These are phyloP conservation scores for Xylaria acuta DNA, from an alignment of 495 filamentous ascomycete genomes.

Conservation along the genomic window DNA sequence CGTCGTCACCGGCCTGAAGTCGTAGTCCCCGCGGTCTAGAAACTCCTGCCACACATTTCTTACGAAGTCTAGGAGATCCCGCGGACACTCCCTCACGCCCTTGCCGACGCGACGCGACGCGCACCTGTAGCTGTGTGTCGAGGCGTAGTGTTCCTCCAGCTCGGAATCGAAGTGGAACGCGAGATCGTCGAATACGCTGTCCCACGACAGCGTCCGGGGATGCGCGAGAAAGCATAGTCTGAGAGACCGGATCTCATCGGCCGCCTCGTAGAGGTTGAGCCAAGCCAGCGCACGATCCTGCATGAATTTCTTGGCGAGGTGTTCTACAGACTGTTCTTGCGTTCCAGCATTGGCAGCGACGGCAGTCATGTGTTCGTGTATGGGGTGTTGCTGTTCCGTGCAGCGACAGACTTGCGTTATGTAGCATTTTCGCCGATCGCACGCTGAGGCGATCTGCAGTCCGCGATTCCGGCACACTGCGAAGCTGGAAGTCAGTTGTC, in stretches of 20 bases:
- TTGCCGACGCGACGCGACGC: not conserved
- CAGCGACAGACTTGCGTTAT: conserved; percentile 28
- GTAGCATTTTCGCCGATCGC: conserved; percentile 29
- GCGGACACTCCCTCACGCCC: not conserved
- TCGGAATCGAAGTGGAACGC: conserved; percentile 32
- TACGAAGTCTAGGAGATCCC: conserved; percentile 27
- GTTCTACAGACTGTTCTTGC: not conserved
- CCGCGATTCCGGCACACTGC: conserved; percentile 26
- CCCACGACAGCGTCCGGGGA: conserved; percentile 30
- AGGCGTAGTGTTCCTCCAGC: conserved; percentile 18
- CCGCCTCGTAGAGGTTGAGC: conserved; percentile 29
- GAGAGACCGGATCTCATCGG: conserved; percentile 14
- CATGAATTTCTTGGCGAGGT: conserved; percentile 11
- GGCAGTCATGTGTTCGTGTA: not conserved
- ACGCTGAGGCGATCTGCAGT: conserved; percentile 32
- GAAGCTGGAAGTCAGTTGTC: not conserved
- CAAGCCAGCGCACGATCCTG: conserved; percentile 23
- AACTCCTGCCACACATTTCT: conserved; percentile 30
- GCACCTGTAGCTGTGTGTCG: not conserved
- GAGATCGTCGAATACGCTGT: not conserved
- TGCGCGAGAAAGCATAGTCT: conserved; percentile 28
- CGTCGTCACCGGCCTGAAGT: not conserved
- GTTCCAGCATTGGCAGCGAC: not conserved
- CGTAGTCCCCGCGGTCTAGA: conserved; percentile 13
- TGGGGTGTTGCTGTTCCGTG: not conserved